Evolutionary conservation across 2,329 filamentous ascomycete species (phyloP).

Genomic region (Neofusicoccum cordaticola): DNA sequence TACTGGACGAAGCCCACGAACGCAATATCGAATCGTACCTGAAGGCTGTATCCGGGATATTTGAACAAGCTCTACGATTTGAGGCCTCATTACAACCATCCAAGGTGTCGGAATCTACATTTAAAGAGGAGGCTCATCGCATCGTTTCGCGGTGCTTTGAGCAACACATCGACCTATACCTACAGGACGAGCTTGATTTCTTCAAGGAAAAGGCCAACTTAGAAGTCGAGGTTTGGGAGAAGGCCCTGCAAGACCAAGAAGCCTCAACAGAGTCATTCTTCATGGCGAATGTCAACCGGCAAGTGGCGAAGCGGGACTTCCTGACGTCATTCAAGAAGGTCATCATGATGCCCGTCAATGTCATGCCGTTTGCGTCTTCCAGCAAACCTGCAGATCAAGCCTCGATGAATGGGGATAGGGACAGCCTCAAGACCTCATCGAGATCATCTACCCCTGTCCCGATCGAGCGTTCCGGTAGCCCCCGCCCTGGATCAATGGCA

Average conservation of each 20-base stretch:
- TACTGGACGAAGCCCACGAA: slow-evolving; percentile 85
- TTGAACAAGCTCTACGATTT: slow-evolving; percentile 80
- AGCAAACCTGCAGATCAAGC: slow-evolving; percentile 33
- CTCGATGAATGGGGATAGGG: slow-evolving; percentile 27
- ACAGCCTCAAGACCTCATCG: slow-evolving; percentile 22
- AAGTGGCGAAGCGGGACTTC: slow-evolving; percentile 95
- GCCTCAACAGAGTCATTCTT: slow-evolving; percentile 88
- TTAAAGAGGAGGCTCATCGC: slow-evolving; percentile 63
- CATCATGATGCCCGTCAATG: slow-evolving; percentile 97
- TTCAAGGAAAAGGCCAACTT: slow-evolving; percentile 75
- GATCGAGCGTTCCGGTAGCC: slow-evolving; percentile 35
- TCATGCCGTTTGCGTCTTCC: slow-evolving; percentile 50
- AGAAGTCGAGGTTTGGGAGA: slow-evolving; percentile 84
- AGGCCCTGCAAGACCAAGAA: slow-evolving; percentile 85
- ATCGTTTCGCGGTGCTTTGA: slow-evolving; percentile 76
- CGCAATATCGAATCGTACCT: slow-evolving; percentile 74
- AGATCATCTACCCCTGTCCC: slow-evolving; percentile 36
- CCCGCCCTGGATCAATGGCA: slow-evolving; percentile 52
- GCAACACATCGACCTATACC: slow-evolving; percentile 87
- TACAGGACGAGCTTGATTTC: slow-evolving; percentile 84
- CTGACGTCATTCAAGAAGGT: slow-evolving; percentile 96
- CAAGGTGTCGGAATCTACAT: slow-evolving; percentile 58
- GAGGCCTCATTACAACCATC: slow-evolving; percentile 68
- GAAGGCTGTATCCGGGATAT: slow-evolving; percentile 81
- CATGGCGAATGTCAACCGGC: slow-evolving; percentile 91